A percentile compares a stretch with the other conserved stretches of the same genome.
Conservation (phyloP, 257 asterid species). For the Solanum pimpinellifolium region DNA sequence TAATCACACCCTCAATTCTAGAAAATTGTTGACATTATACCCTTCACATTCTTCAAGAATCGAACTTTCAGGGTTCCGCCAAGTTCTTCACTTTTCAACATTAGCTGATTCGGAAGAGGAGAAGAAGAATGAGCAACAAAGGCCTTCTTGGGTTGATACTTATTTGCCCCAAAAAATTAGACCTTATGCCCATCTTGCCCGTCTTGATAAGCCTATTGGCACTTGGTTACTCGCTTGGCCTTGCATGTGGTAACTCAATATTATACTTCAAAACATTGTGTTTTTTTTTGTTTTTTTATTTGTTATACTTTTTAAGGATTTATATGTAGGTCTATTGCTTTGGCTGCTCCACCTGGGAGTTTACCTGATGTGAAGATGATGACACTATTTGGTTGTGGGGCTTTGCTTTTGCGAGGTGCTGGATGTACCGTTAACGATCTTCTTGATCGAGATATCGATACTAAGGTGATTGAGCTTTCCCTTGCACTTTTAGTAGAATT, state of each 20-base stretch:
- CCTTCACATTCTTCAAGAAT: background rate
- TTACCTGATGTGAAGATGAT: constrained; percentile 81
- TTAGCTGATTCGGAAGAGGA: constrained; percentile 22
- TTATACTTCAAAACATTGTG: background rate
- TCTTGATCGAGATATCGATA: constrained; percentile 82
- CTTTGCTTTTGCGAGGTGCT: constrained; percentile 84
- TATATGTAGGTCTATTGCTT: constrained; percentile 66
- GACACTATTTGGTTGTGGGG: constrained; percentile 80
- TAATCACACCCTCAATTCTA: background rate
- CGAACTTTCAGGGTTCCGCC: background rate
- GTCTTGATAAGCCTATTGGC: constrained; percentile 85
- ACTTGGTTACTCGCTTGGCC: constrained; percentile 98
- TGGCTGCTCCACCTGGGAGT: constrained; percentile 78
- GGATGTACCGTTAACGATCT: constrained; percentile 90
- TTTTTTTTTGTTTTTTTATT: background rate
- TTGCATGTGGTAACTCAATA: constrained; percentile 60
- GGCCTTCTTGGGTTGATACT: constrained; percentile 58
- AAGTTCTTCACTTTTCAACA: constrained; percentile 20
- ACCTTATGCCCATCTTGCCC: constrained; percentile 77
- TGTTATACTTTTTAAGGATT: background rate
- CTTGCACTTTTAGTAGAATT: background rate
- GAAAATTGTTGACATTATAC: background rate
- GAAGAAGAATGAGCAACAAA: constrained; percentile 1
- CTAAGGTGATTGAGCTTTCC: constrained; percentile 32
- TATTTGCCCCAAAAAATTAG: constrained; percentile 50